These are phyloP conservation scores for Physcomitrium patens DNA, from an alignment of 225 moss, liverwort and hornwort genomes.

Conservation along the genomic window DNA sequence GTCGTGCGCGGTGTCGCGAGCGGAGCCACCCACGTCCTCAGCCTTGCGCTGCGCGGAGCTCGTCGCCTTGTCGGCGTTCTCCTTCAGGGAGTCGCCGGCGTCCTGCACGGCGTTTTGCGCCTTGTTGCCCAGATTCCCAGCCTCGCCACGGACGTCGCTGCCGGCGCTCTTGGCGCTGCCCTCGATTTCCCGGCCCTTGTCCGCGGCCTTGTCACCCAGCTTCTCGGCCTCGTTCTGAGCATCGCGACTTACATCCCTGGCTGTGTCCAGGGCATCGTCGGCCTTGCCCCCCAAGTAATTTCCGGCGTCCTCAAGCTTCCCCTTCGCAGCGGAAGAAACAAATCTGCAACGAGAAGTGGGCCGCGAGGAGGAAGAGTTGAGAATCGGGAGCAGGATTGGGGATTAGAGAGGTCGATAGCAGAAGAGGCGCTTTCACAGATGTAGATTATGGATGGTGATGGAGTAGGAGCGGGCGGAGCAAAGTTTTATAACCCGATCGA, in stretches of 20 bases:
- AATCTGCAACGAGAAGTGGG: neutral
- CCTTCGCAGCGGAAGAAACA: neutral
- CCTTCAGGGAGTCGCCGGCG: slow-evolving; percentile 27
- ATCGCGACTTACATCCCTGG: neutral
- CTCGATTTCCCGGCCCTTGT: slow-evolving; percentile 24
- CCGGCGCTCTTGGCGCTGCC: slow-evolving; percentile 9
- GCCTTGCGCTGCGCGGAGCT: slow-evolving; percentile 33
- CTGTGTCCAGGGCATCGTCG: slow-evolving; percentile 17
- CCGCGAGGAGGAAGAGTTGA: neutral
- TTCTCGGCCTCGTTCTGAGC: slow-evolving; percentile 21
- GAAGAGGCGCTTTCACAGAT: neutral
- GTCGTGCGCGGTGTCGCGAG: slow-evolving; percentile 18
- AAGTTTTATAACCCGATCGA: neutral
- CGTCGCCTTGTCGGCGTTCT: slow-evolving; percentile 14
- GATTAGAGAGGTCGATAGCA: neutral
- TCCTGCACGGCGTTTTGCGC: slow-evolving; percentile 14
- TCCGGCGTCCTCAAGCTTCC: neutral
- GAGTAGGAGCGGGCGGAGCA: neutral
- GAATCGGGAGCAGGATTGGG: no score
- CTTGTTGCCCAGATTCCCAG: slow-evolving; percentile 17
- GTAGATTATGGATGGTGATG: neutral
- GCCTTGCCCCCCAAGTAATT: slow-evolving; percentile 13
- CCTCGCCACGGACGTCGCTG: slow-evolving; percentile 6
- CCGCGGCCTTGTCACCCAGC: slow-evolving; percentile 25
- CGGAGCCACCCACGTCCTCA: slow-evolving; percentile 34